Conservation (phyloP, 2,329 filamentous ascomycete species). For the Hymenoscyphus fraxineus region DNA sequence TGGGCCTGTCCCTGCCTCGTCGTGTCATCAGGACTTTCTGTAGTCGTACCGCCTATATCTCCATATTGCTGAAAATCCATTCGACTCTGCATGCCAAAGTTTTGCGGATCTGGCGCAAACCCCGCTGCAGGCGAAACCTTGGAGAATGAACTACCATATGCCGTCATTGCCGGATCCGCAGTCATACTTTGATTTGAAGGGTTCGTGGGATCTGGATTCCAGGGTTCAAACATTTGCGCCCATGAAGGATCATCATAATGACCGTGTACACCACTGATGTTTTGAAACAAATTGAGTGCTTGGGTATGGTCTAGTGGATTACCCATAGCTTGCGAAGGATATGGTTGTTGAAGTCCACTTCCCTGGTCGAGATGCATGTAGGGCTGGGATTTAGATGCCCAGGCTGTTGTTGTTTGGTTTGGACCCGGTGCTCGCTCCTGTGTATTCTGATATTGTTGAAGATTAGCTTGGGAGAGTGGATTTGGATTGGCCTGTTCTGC, state of each 20-base stretch:
- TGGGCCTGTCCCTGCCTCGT: background rate
- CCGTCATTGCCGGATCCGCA: background rate
- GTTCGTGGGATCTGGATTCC: background rate
- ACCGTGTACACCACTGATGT: constrained; percentile 22
- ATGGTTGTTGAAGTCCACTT: background rate
- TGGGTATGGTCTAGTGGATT: constrained; percentile 20
- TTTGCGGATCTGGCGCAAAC: background rate
- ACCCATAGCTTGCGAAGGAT: constrained; percentile 1
- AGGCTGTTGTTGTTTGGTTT: constrained; percentile 6
- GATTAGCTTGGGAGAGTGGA: constrained; percentile 9
- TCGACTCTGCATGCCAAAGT: background rate
- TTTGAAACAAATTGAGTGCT: constrained; percentile 20
- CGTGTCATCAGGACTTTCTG: background rate
- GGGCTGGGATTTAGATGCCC: constrained; percentile 7
- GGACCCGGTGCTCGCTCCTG: background rate
- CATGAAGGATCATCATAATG: constrained; percentile 25
- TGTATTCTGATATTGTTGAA: constrained; percentile 13
- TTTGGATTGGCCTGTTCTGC: constrained; percentile 3
- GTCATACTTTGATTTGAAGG: background rate
- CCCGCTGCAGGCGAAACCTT: background rate
- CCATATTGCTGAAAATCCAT: background rate
- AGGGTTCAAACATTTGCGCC: constrained; percentile 9
- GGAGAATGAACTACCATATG: background rate
- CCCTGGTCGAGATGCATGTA: constrained; percentile 2
- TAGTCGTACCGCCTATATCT: background rate